These are phyloP conservation scores for Starmerella gropengiesseri DNA, from an alignment of 805 yeast genomes.

Conservation along the genomic window DNA sequence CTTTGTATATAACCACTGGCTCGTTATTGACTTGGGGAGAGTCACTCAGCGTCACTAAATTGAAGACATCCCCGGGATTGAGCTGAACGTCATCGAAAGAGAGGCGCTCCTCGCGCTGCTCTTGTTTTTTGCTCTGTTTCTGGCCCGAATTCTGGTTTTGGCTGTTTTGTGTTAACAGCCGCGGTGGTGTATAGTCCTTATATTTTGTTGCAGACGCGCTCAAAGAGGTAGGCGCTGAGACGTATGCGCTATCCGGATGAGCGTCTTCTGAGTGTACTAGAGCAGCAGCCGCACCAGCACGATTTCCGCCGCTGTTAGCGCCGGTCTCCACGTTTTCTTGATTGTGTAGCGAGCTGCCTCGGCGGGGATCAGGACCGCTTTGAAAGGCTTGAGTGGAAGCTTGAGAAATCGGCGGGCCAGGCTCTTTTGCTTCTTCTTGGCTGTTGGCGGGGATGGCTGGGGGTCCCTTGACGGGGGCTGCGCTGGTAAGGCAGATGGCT, in stretches of 20 bases:
- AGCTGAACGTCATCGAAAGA: slow-evolving; percentile 7
- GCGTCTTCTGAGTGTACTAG: neutral
- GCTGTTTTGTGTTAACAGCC: no score
- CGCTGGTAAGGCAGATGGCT: neutral
- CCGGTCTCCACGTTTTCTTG: neutral
- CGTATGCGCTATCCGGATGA: no score
- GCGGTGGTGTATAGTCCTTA: no score
- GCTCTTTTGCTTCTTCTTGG: no score
- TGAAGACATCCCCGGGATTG: slow-evolving; percentile 25
- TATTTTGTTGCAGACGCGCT: no score
- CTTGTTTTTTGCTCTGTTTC: no score
- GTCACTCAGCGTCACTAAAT: slow-evolving; percentile 19
- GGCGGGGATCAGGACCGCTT: neutral
- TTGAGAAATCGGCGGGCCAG: neutral
- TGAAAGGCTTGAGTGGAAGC: neutral
- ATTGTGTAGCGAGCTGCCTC: neutral
- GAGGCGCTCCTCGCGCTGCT: no score
- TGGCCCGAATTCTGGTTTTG: no score
- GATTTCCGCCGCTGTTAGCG: neutral
- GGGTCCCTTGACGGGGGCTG: no score
- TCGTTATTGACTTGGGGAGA: slow-evolving; percentile 15
- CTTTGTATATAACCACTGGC: slow-evolving; percentile 22
- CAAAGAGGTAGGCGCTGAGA: no score
- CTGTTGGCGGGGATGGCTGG: no score
- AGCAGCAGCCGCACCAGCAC: neutral